Percentiles rank a stretch among this genome's conserved stretches.
Evolutionary conservation across 306 rosid species (phyloP).

Genomic region (Lathyrus sativus): DNA sequence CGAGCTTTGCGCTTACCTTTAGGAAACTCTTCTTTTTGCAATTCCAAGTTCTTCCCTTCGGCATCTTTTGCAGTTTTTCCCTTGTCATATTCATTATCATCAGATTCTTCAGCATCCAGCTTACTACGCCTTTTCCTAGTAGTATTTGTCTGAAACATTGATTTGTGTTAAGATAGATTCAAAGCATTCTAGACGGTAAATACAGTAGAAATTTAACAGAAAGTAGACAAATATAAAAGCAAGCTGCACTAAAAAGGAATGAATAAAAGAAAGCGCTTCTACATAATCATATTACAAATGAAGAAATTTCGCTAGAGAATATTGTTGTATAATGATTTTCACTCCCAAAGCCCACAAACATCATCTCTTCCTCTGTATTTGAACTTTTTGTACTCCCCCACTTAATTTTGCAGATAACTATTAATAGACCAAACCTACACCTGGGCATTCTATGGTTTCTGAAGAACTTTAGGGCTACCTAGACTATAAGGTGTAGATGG

Average conservation of each 20-base stretch:
- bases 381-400: background rate
- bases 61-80: constrained; percentile 56
- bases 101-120: constrained; percentile 83
- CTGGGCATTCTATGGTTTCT: background rate
- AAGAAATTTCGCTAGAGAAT: background rate
- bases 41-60: constrained; percentile 75
- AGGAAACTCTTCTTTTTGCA: constrained; percentile 84
- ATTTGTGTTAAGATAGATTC: constrained; percentile 39
- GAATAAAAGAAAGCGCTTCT: background rate
- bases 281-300: background rate
- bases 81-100: constrained; percentile 71
- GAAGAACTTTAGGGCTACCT: background rate
- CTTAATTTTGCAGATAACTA: background rate
- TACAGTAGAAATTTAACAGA: constrained; percentile 22
- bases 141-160: constrained; percentile 73
- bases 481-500: constrained; percentile 1
- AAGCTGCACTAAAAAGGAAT: constrained; percentile 18
- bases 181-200: constrained; percentile 20
- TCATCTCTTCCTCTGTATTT: background rate
- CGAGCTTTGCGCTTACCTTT: constrained; percentile 95
- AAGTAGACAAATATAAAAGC: constrained; percentile 21
- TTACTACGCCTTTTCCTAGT: constrained; percentile 87
- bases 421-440: background rate
- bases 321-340: constrained; percentile 1
- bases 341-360: constrained; percentile 18